These are phyloP conservation scores for Gracilaria vermiculophylla DNA, from an alignment of 23 red algal species.

Conservation along the genomic window DNA sequence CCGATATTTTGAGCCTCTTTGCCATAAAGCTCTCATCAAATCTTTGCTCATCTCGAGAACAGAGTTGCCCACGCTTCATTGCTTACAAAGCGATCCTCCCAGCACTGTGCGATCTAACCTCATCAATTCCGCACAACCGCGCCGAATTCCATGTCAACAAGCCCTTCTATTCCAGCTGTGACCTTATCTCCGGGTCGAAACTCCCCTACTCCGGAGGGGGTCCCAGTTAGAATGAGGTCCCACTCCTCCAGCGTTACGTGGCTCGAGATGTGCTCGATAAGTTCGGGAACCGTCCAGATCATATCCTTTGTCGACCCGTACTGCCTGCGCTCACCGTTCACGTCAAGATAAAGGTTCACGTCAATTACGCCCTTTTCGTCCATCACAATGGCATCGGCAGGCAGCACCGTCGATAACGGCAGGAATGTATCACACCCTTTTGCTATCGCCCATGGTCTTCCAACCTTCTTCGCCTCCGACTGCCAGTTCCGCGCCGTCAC, in stretches of 20 bases:
- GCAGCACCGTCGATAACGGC: conserved; percentile 61
- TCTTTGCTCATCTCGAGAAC: background rate
- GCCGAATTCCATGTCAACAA: conserved; percentile 54
- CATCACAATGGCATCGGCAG: conserved; percentile 49
- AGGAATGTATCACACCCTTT: conserved; percentile 87
- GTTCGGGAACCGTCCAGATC: conserved; percentile 71
- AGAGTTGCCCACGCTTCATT: no score
- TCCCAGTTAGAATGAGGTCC: conserved; percentile 86
- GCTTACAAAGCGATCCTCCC: no score
- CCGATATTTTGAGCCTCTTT: background rate
- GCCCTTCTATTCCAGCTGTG: conserved; percentile 70
- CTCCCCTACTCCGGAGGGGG: conserved; percentile 67
- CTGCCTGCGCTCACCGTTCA: conserved; percentile 71
- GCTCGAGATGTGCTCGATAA: conserved; percentile 70
- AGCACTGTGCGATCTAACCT: no score
- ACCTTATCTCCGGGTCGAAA: conserved; percentile 57
- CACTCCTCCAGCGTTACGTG: conserved; percentile 79
- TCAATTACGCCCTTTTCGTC: conserved; percentile 23
- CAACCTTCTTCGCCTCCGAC: conserved; percentile 68
- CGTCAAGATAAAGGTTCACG: conserved; percentile 69
- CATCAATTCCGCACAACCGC: conserved; percentile 3
- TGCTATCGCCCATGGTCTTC: conserved; percentile 75
- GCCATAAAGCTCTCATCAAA: no score
- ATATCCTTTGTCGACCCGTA: conserved; percentile 69
- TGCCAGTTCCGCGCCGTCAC: conserved; percentile 87